Percentiles rank a stretch among this genome's conserved stretches.
Evolutionary conservation across 306 rosid genomes (phyloP).

Genomic region (Malus sylvestris): DNA sequence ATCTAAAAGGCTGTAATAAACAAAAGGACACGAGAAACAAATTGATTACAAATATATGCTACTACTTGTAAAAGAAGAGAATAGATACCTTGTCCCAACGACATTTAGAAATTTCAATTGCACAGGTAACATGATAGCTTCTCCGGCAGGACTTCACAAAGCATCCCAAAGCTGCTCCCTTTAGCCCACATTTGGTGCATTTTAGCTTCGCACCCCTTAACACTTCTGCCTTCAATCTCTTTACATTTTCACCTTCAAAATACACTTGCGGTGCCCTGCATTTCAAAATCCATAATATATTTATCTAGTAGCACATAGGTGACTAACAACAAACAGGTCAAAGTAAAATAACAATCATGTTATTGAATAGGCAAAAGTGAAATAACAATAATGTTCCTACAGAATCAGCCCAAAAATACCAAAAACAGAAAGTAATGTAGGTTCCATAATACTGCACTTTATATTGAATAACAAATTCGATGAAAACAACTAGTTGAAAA

Average conservation of each 20-base stretch:
- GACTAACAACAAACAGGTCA: not conserved
- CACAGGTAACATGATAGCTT: conserved; percentile 90
- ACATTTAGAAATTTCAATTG: conserved; percentile 55
- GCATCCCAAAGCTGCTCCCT: conserved; percentile 98
- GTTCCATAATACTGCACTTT: not conserved
- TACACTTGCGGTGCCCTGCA: conserved; percentile 91
- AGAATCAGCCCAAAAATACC: not conserved
- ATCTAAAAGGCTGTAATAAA: conserved; percentile 1
- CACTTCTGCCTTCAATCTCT: conserved; percentile 73
- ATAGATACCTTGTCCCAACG: conserved; percentile 63
- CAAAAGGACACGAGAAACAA: not conserved
- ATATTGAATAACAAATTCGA: not conserved
- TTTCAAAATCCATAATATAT: conserved; percentile 13
- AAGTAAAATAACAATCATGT: not conserved
- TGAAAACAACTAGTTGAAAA: not conserved
- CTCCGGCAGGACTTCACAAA: conserved; percentile 65
- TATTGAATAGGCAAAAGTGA: not conserved
- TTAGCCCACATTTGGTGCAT: conserved; percentile 67
- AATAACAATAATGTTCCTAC: not conserved
- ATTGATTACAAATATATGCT: not conserved
- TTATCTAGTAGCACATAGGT: not conserved
- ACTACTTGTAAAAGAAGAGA: not conserved
- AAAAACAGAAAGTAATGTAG: not conserved
- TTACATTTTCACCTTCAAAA: conserved; percentile 44
- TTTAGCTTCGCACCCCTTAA: conserved; percentile 84